phyloP scores from a whole-genome alignment of 2,329 filamentous ascomycete genomes.

The Tolypocladium sp. region DNA sequence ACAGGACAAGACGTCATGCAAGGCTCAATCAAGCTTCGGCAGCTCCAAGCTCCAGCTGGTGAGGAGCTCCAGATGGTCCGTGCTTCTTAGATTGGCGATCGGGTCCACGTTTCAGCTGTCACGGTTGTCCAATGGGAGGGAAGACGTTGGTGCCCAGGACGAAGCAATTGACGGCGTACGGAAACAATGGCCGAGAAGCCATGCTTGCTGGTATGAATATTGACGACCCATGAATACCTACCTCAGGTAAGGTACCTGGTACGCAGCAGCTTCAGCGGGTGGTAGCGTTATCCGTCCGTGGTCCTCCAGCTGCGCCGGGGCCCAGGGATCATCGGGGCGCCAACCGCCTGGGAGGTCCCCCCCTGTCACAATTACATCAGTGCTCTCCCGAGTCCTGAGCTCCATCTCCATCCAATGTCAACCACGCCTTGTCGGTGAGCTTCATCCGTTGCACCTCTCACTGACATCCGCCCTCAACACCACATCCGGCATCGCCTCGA shows the following conservation, averaged over 20 bases:
- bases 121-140: background rate
- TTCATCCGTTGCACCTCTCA: background rate
- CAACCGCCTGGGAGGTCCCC: background rate
- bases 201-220: no score
- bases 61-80: background rate
- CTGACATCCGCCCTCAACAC: background rate
- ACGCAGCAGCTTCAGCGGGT: no score
- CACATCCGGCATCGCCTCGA: background rate
- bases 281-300: no score
- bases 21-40: background rate
- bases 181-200: no score
- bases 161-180: background rate
- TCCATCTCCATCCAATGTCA: background rate
- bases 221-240: background rate
- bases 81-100: background rate
- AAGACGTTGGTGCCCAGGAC: background rate
- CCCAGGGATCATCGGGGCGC: background rate
- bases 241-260: no score
- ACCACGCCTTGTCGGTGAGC: background rate
- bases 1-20: background rate
- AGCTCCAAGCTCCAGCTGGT: background rate
- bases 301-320: background rate
- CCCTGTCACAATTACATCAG: background rate
- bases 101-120: background rate
- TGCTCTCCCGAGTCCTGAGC: background rate